These are phyloP conservation scores for Penicillium rolfsii DNA, from an alignment of 2,329 filamentous ascomycete species.

Conservation along the genomic window DNA sequence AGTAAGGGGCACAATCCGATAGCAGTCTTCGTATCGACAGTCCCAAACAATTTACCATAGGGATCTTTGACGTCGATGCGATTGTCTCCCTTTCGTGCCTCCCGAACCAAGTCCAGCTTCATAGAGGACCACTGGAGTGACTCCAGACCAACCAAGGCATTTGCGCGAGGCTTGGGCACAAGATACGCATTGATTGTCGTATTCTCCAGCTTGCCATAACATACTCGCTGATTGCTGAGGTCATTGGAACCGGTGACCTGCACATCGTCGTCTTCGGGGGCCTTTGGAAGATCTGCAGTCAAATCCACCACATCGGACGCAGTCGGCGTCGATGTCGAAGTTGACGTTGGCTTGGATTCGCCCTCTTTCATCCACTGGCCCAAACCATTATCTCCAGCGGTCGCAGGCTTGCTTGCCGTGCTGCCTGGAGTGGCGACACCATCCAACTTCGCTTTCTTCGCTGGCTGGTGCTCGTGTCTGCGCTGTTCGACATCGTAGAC, in stretches of 20 bases:
- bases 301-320: conserved; percentile 55
- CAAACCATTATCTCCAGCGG: conserved; percentile 59
- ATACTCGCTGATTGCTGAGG: conserved; percentile 71
- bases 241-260: conserved; percentile 58
- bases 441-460: conserved; percentile 66
- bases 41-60: conserved; percentile 71
- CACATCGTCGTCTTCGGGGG: conserved; percentile 43
- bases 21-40: conserved; percentile 70
- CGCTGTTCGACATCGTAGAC: conserved; percentile 76
- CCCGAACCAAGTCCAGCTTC: conserved; percentile 69
- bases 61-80: conserved; percentile 74
- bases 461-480: conserved; percentile 56
- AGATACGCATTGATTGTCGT: conserved; percentile 67
- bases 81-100: conserved; percentile 57
- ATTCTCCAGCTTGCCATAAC: conserved; percentile 75
- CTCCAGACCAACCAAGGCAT: conserved; percentile 59
- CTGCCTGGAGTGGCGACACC: conserved; percentile 52
- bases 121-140: conserved; percentile 69
- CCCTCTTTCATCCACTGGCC: conserved; percentile 69
- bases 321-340: conserved; percentile 49
- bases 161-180: conserved; percentile 69
- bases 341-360: conserved; percentile 45
- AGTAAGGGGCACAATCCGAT: conserved; percentile 71
- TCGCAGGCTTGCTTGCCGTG: conserved; percentile 46
- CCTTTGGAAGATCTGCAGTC: conserved; percentile 35